These are phyloP conservation scores for Stagonosporopsis vannaccii DNA, from an alignment of 2,329 filamentous ascomycete species.

Conservation along the genomic window DNA sequence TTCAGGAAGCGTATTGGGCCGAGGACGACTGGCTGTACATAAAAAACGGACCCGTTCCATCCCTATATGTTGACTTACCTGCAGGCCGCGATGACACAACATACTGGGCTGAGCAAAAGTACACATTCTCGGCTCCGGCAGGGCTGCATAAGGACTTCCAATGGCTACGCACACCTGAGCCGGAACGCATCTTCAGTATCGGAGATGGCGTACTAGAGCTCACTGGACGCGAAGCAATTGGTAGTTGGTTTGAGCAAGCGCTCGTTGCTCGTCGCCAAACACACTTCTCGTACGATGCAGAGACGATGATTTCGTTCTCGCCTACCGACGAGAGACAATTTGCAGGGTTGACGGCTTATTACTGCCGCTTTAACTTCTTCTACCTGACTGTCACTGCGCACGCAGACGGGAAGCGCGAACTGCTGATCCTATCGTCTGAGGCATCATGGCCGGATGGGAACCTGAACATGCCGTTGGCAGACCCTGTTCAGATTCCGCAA, in stretches of 20 bases:
- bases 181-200: conserved; percentile 58
- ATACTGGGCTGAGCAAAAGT: conserved; percentile 53
- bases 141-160: conserved; percentile 62
- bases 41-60: conserved; percentile 59
- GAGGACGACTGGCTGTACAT: conserved; percentile 69
- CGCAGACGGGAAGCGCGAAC: conserved; percentile 63
- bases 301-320: conserved; percentile 62
- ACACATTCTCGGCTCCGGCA: conserved; percentile 57
- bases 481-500: conserved; percentile 59
- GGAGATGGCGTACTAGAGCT: conserved; percentile 57
- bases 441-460: conserved; percentile 62
- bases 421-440: conserved; percentile 65
- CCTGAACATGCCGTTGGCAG: conserved; percentile 54
- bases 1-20: conserved; percentile 67
- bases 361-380: conserved; percentile 71
- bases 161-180: conserved; percentile 62
- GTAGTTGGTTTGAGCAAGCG: conserved; percentile 58
- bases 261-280: conserved; percentile 64
- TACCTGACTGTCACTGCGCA: conserved; percentile 67
- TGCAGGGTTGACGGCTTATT: conserved; percentile 68
- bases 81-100: conserved; percentile 36
- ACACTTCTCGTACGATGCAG: conserved; percentile 68
- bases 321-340: conserved; percentile 67
- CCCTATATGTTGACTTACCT: conserved; percentile 51
- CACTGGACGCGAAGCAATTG: conserved; percentile 60